A percentile compares a stretch with the other conserved stretches of the same genome.
phyloP scores from a whole-genome alignment of 306 rosid genomes.

The Canavalia gladiata region DNA sequence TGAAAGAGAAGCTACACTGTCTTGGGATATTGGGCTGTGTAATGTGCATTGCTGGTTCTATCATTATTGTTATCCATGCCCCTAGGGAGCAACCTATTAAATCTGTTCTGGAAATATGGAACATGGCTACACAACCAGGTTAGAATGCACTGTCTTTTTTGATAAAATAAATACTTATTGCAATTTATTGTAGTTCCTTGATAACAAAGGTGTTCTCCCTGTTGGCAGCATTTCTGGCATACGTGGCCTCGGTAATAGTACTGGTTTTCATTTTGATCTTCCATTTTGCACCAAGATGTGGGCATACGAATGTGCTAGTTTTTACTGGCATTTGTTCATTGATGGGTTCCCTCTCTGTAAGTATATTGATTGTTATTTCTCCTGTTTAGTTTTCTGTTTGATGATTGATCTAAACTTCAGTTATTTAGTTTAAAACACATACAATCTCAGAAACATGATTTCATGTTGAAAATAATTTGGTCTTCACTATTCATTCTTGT shows the following conservation, averaged over 20 bases:
- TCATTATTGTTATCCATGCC: constrained; percentile 78
- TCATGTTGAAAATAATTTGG: constrained; percentile 29
- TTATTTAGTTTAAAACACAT: constrained; percentile 8
- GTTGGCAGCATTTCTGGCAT: constrained; percentile 77
- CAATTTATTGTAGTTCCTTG: constrained; percentile 24
- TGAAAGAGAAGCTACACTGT: constrained; percentile 76
- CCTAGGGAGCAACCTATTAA: constrained; percentile 74
- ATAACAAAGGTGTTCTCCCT: constrained; percentile 34
- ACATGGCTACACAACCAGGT: constrained; percentile 93
- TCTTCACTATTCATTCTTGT: not conserved
- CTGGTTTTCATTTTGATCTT: constrained; percentile 79
- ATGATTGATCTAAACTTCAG: constrained; percentile 19
- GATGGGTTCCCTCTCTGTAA: constrained; percentile 94
- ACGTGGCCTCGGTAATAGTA: constrained; percentile 70
- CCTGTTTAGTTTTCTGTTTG: constrained; percentile 34
- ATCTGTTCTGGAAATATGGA: constrained; percentile 84
- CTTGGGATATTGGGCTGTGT: constrained; percentile 88
- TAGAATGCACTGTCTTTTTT: constrained; percentile 18
- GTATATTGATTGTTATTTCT: constrained; percentile 31
- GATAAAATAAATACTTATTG: not conserved
- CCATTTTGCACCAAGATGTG: constrained; percentile 81
- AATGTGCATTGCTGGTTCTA: constrained; percentile 83
- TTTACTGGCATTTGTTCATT: constrained; percentile 87
- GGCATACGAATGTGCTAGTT: constrained; percentile 79
- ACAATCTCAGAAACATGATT: not conserved